Evolutionary conservation across 106 monocot species (phyloP).

Genomic region (Apostasia ramifera): DNA sequence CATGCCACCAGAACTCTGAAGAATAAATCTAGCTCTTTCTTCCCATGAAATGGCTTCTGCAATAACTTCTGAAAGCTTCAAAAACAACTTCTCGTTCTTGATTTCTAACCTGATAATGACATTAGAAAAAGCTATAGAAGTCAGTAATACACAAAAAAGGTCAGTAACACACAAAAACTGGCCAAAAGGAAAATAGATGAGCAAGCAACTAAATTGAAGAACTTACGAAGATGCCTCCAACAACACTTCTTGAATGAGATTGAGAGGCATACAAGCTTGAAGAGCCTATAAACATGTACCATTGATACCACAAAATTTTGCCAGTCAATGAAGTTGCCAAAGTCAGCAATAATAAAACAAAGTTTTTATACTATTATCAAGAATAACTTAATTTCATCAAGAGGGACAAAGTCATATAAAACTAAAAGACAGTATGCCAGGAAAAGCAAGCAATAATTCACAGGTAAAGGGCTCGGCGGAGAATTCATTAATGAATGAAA

Average conservation of each 20-base stretch:
- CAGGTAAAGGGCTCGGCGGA: no score
- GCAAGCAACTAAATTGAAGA: background rate
- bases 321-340: no score
- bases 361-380: no score
- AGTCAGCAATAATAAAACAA: no score
- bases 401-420: no score
- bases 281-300: slow-evolving; percentile 19
- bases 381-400: no score
- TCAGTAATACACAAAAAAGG: background rate
- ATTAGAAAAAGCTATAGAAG: slow-evolving; percentile 1
- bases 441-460: no score
- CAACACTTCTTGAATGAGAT: slow-evolving; percentile 24
- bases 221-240: slow-evolving; percentile 37
- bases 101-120: slow-evolving; percentile 35
- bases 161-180: background rate
- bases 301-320: no score
- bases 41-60: slow-evolving; percentile 48
- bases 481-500: no score
- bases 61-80: slow-evolving; percentile 26
- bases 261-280: slow-evolving; percentile 24
- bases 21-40: slow-evolving; percentile 46
- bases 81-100: slow-evolving; percentile 39
- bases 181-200: background rate
- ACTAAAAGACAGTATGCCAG: no score
- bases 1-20: slow-evolving; percentile 24